Percentiles rank a stretch among this genome's conserved stretches.
Evolutionary conservation across 2,329 filamentous ascomycete genomes (phyloP).

Genomic region (Fusarium coicis): DNA sequence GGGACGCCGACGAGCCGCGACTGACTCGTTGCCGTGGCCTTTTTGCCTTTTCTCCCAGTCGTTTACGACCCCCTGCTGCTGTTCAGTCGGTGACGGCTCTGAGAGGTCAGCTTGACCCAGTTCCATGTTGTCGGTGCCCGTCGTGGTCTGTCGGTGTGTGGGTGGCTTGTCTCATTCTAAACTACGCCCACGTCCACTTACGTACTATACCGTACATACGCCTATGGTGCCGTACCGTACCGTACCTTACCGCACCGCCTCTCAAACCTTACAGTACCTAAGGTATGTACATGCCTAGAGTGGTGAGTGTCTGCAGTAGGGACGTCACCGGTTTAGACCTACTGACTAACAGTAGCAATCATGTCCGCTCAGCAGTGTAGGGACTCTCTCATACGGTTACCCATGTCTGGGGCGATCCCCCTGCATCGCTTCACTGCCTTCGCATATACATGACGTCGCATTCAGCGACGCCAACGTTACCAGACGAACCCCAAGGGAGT

Average conservation of each 20-base stretch:
- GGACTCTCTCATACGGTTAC: background rate
- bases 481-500: constrained; percentile 4
- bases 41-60: constrained; percentile 23
- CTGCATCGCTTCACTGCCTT: constrained; percentile 19
- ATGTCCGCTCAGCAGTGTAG: background rate
- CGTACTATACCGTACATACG: background rate
- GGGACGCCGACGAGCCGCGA: constrained; percentile 6
- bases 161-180: constrained; percentile 27
- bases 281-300: background rate
- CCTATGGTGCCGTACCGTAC: background rate
- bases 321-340: background rate
- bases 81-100: constrained; percentile 8
- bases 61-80: constrained; percentile 7
- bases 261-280: background rate
- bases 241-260: background rate
- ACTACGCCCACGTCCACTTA: background rate
- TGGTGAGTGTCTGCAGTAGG: background rate
- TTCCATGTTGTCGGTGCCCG: constrained; percentile 47
- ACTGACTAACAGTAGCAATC: background rate
- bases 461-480: constrained; percentile 30
- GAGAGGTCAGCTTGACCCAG: constrained; percentile 43
- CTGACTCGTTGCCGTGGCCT: constrained; percentile 35
- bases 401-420: background rate
- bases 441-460: constrained; percentile 27
- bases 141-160: constrained; percentile 33